These are phyloP conservation scores for Bisporella sp. DNA, from an alignment of 2,329 filamentous ascomycete species.

Conservation along the genomic window DNA sequence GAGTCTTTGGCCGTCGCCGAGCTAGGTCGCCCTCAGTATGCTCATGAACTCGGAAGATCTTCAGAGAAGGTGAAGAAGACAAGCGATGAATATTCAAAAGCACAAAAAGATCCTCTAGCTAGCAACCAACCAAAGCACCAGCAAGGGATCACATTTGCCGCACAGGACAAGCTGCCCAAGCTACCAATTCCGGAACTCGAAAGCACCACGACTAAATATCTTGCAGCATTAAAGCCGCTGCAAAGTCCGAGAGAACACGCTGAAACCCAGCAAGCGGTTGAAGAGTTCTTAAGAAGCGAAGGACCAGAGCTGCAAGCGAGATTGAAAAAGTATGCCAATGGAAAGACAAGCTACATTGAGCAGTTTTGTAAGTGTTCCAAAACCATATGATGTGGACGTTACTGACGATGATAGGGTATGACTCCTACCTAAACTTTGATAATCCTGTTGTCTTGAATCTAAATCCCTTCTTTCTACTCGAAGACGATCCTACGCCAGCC, in stretches of 20 bases:
- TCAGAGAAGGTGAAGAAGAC: conserved; percentile 46
- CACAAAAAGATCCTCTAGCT: conserved; percentile 39
- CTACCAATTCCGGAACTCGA: conserved; percentile 89
- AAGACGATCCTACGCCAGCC: conserved; percentile 94
- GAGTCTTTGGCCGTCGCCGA: conserved; percentile 14
- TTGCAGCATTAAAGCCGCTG: conserved; percentile 71
- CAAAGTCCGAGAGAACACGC: conserved; percentile 75
- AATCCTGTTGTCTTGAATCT: conserved; percentile 96
- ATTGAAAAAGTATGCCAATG: conserved; percentile 81
- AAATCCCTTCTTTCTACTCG: conserved; percentile 94
- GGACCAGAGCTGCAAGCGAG: conserved; percentile 83
- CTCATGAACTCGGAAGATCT: conserved; percentile 29
- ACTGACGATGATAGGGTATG: conserved; percentile 64
- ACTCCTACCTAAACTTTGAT: conserved; percentile 96
- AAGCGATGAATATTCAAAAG: conserved; percentile 37
- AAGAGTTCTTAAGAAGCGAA: conserved; percentile 75
- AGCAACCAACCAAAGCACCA: conserved; percentile 41
- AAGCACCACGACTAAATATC: conserved; percentile 68
- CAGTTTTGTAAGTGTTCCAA: conserved; percentile 74
- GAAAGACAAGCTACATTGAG: conserved; percentile 94
- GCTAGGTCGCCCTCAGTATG: conserved; percentile 13
- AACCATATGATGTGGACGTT: not conserved
- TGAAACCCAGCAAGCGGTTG: conserved; percentile 72
- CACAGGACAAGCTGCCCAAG: conserved; percentile 83
- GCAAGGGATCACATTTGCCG: conserved; percentile 75